phyloP scores from a whole-genome alignment of 179 eudicot genomes.

The Actinidia arguta region DNA sequence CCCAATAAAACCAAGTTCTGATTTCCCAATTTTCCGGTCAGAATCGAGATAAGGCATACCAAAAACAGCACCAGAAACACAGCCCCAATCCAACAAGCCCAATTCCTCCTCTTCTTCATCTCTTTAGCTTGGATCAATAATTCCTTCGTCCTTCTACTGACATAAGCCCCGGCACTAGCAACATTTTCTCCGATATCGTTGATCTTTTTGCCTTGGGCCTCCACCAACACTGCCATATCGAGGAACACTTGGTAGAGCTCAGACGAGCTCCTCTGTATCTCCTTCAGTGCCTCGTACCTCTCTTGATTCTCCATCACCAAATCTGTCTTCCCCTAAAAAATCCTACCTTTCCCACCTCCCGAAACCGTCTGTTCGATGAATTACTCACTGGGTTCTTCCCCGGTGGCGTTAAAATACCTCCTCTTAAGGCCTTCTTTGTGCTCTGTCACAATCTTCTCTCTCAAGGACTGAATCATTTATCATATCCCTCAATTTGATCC shows the following conservation, averaged over 20 bases:
- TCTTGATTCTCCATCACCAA: slow-evolving; percentile 67
- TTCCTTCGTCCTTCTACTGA: slow-evolving; percentile 48
- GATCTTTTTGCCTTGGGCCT: slow-evolving; percentile 64
- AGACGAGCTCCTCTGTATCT: slow-evolving; percentile 57
- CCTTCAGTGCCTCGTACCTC: slow-evolving; percentile 60
- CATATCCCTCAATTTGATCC: slow-evolving; percentile 54
- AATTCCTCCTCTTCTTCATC: slow-evolving; percentile 30
- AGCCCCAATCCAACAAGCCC: slow-evolving; percentile 24
- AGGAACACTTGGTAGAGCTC: slow-evolving; percentile 71
- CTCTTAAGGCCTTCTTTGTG: slow-evolving; percentile 64
- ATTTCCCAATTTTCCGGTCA: background rate
- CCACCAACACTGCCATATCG: slow-evolving; percentile 73
- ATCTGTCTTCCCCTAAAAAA: slow-evolving; percentile 35
- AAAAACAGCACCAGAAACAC: slow-evolving; percentile 18
- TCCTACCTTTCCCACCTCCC: slow-evolving; percentile 55
- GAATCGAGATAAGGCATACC: slow-evolving; percentile 2
- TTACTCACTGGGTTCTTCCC: slow-evolving; percentile 62
- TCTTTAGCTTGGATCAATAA: slow-evolving; percentile 43
- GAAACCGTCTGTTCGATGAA: slow-evolving; percentile 54
- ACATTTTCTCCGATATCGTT: slow-evolving; percentile 65
- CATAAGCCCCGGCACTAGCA: slow-evolving; percentile 48
- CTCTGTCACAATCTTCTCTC: slow-evolving; percentile 53
- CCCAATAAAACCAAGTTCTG: background rate
- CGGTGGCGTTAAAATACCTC: slow-evolving; percentile 61
- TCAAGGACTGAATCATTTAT: slow-evolving; percentile 56